Conservation (phyloP, 345 rosid genomes). For the Durio zibethinus region DNA sequence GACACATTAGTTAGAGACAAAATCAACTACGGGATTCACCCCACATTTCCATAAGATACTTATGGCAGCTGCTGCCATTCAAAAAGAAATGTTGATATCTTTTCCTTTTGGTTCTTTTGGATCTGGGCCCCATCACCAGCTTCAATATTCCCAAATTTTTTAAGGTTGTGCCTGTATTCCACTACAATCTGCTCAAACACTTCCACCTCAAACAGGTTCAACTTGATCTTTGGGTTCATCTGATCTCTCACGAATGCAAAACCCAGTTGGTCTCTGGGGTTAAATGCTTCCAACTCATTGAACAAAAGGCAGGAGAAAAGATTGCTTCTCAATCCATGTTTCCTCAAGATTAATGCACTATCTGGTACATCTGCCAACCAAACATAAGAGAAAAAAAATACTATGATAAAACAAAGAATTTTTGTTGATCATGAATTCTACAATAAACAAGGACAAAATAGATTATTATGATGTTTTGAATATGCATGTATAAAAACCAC, state of each 20-base stretch:
- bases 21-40: constrained; percentile 41
- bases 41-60: constrained; percentile 62
- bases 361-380: constrained; percentile 69
- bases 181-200: constrained; percentile 65
- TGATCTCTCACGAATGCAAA: constrained; percentile 72
- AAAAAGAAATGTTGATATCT: constrained; percentile 19
- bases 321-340: constrained; percentile 56
- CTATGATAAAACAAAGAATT: neutral
- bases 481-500: neutral
- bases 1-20: neutral
- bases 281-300: constrained; percentile 79
- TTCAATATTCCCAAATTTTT: constrained; percentile 25
- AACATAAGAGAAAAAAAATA: neutral
- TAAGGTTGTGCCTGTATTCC: constrained; percentile 70
- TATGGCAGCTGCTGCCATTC: constrained; percentile 51
- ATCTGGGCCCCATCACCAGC: neutral
- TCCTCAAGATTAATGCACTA: constrained; percentile 65
- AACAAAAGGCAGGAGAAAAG: constrained; percentile 80
- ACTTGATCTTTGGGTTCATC: constrained; percentile 48
- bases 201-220: constrained; percentile 80
- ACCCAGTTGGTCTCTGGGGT: constrained; percentile 77
- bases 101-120: constrained; percentile 23
- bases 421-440: too few relatives aligned
- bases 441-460: too few relatives aligned
- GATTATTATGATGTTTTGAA: neutral